A percentile compares a stretch with the other conserved stretches of the same genome.
These are phyloP conservation scores for Oryza nivara DNA, from an alignment of 176 grass and related monocot genomes.

Conservation along the genomic window DNA sequence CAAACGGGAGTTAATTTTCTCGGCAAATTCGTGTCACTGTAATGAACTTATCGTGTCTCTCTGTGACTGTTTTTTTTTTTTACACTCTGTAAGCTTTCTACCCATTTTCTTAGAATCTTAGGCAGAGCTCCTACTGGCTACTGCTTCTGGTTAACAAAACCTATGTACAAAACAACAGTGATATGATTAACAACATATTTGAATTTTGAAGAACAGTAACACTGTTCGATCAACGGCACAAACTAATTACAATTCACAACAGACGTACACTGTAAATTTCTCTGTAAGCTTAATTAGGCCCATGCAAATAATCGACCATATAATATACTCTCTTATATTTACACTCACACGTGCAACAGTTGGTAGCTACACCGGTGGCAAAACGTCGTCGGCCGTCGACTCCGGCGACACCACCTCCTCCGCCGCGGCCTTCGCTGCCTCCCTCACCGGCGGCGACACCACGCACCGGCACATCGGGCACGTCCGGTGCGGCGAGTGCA, in stretches of 20 bases:
- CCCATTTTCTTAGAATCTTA: no score
- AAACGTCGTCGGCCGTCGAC: background rate
- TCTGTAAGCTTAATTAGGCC: no score
- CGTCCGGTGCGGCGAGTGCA: constrained; percentile 55
- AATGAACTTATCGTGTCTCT: no score
- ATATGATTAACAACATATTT: background rate
- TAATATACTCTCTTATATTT: background rate
- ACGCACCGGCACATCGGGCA: constrained; percentile 65
- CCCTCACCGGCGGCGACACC: constrained; percentile 8
- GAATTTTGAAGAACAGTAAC: background rate
- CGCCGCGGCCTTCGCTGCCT: background rate
- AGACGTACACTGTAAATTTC: background rate
- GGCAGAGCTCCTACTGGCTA: no score
- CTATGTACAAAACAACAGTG: no score
- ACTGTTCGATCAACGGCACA: background rate
- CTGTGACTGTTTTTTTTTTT: no score
- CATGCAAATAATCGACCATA: background rate
- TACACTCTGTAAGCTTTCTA: no score
- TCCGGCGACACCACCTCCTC: background rate
- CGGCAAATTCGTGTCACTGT: no score
- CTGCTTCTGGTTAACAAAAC: no score
- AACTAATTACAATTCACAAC: background rate
- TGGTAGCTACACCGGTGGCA: constrained; percentile 42
- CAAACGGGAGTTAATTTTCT: no score
- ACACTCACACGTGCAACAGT: background rate